Evolutionary conservation across 305 asterid genomes (phyloP).

Genomic region (Fraxinus sp.): DNA sequence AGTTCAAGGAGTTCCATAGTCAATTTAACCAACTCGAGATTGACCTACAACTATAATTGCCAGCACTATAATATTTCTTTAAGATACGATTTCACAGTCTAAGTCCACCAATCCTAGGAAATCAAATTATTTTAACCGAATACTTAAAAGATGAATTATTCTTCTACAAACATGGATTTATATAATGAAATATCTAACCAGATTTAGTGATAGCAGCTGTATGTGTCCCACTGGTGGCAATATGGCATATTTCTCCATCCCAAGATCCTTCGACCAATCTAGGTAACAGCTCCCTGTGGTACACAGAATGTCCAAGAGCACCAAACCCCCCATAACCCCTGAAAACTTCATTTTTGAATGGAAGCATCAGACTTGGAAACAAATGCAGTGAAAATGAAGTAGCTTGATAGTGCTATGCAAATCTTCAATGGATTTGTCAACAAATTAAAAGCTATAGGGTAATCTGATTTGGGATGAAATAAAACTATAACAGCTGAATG

Average conservation of each 20-base stretch:
- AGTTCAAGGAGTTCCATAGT: not conserved
- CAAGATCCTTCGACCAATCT: conserved; percentile 79
- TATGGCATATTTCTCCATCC: conserved; percentile 62
- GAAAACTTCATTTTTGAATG: conserved; percentile 62
- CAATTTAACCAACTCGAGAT: not conserved
- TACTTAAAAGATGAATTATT: not conserved
- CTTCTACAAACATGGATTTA: not conserved
- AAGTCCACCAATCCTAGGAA: not conserved
- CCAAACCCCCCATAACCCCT: conserved; percentile 99
- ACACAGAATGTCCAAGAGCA: conserved; percentile 93
- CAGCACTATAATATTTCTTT: not conserved
- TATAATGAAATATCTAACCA: conserved; percentile 44
- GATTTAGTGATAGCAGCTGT: conserved; percentile 75
- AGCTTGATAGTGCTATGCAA: not conserved
- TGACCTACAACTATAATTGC: not conserved
- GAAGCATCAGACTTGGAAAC: conserved; percentile 44
- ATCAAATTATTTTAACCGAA: not conserved
- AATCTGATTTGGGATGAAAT: conserved; percentile 1
- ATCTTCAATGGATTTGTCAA: not conserved
- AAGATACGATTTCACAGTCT: not conserved
- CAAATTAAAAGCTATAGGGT: not conserved
- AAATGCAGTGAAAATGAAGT: conserved; percentile 5
- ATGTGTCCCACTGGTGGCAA: conserved; percentile 89
- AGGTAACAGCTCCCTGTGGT: conserved; percentile 77
- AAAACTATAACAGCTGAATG: not conserved